Base-by-base conservation (phyloP, 2,329 filamentous ascomycete genomes). In the Neobulgaria alba region DNA sequence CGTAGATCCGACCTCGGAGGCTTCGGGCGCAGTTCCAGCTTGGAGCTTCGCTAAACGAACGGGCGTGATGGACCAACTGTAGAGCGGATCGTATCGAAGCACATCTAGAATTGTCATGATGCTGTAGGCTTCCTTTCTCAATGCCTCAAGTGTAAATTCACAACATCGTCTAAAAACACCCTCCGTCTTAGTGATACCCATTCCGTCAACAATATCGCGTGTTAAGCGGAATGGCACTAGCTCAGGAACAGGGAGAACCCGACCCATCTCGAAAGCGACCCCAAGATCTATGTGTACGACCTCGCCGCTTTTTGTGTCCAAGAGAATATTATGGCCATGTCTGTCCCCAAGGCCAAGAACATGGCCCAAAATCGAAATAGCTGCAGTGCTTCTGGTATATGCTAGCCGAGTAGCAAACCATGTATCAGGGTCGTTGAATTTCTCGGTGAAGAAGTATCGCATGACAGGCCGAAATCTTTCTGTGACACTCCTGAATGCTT, bases 101-200 rank as follows among this genome's bases (percentile, higher is more conserved):
- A 98, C 93, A 58, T 98, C 93, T 15, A 99, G 77, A 39, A 98
- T 88, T 0, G 92, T 96, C 89, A 95, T 96, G 66, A 99, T 98
- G 33, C 84, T 89, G 60, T 95, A 93, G 10, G 85, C 85, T 61
- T 98, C 92, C 55, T 94, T 85, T n/a, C 92, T 81, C 26, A 99
- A 69, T 2, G 93, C 89, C 47, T 95, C 88, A 21, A 99, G 76
- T 0, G 89, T 96, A 60, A 96, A 96, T 60, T 99, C 93, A 61
- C 92, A 98, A 64, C 90, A 96, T n/a, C 93, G 79, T 5, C 92
- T 78, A 67, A 96, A 98, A 0, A 96, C 88, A 3, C 92, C 92
- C 62, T 99, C 93, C 0, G 89, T 94, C 55, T 85, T 87, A 2
- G 86, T 93, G 51, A 94, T 83, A 19, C 92, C 92, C 85, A 99